Conservation (phyloP, 805 yeast species). For the Blastobotrys robertii region DNA sequence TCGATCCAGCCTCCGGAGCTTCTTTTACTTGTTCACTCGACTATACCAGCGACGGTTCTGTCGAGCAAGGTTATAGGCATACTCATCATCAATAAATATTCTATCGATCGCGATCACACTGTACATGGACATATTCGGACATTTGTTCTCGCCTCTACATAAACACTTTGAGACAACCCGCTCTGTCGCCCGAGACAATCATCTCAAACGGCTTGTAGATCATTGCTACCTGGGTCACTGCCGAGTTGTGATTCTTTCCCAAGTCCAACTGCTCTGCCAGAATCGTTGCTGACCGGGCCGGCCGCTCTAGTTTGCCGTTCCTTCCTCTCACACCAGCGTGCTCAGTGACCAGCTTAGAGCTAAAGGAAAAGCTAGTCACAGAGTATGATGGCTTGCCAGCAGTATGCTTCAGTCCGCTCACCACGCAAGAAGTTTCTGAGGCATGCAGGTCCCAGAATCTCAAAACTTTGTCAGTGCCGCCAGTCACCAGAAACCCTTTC, state of each 20-base stretch:
- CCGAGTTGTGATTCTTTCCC: constrained; percentile 41
- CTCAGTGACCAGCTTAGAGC: constrained; percentile 35
- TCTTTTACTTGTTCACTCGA: too few species aligned
- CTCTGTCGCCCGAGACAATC: constrained; percentile 56
- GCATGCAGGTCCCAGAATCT: constrained; percentile 29
- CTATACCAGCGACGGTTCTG: too few species aligned
- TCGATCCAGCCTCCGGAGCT: too few species aligned
- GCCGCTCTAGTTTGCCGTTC: constrained; percentile 11
- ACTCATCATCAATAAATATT: constrained; percentile 1
- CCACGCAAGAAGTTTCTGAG: constrained; percentile 24
- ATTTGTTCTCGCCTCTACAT: too few species aligned
- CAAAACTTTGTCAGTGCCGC: constrained; percentile 25
- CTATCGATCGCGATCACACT: background rate
- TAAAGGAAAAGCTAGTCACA: constrained; percentile 27
- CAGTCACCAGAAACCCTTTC: constrained; percentile 21
- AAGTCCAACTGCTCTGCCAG: constrained; percentile 36
- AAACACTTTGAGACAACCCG: constrained; percentile 55
- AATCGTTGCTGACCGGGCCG: constrained; percentile 29
- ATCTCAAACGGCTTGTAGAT: constrained; percentile 45
- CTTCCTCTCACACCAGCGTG: constrained; percentile 4
- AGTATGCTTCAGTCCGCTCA: constrained; percentile 26
- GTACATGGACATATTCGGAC: too few species aligned
- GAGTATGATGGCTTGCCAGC: constrained; percentile 13
- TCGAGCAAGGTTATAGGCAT: too few species aligned
- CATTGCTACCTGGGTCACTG: constrained; percentile 39